phyloP scores from a whole-genome alignment of 2,329 filamentous ascomycete species.

The Plenodomus lindquistii region DNA sequence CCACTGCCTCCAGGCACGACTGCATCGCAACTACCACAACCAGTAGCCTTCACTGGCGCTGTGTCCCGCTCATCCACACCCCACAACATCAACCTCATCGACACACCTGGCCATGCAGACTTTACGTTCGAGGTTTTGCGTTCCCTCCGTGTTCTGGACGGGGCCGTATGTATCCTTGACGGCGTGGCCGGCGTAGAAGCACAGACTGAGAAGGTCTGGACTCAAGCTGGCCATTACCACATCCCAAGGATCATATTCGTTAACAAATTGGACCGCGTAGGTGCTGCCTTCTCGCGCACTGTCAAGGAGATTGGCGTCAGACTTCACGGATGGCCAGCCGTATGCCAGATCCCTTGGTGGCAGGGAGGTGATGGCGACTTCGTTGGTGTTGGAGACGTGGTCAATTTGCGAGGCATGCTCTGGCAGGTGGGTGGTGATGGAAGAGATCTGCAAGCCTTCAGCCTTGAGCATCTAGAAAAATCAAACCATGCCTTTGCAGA shows the following conservation, averaged over 20 bases:
- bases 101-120: conserved; percentile 95
- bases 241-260: conserved; percentile 83
- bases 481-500: conserved; percentile 57
- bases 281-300: conserved; percentile 79
- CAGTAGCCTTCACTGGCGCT: conserved; percentile 34
- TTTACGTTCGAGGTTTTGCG: conserved; percentile 96
- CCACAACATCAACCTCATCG: conserved; percentile 66
- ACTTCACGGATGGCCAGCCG: conserved; percentile 80
- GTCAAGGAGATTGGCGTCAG: conserved; percentile 82
- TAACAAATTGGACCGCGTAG: conserved; percentile 84
- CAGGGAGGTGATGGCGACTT: conserved; percentile 72
- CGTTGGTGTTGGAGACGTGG: conserved; percentile 80
- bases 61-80: conserved; percentile 55
- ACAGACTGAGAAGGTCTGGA: conserved; percentile 96
- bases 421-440: conserved; percentile 73
- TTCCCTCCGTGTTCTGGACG: conserved; percentile 84
- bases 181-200: conserved; percentile 94
- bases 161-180: conserved; percentile 89
- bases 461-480: conserved; percentile 57
- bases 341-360: conserved; percentile 97
- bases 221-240: conserved; percentile 79
- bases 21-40: conserved; percentile 21
- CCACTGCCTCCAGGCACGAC: conserved; percentile 52
- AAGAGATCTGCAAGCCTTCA: conserved; percentile 61
- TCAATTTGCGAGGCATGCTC: conserved; percentile 73